These are phyloP conservation scores for Ascochyta fabae DNA, from an alignment of 2,329 filamentous ascomycete species.

Conservation along the genomic window DNA sequence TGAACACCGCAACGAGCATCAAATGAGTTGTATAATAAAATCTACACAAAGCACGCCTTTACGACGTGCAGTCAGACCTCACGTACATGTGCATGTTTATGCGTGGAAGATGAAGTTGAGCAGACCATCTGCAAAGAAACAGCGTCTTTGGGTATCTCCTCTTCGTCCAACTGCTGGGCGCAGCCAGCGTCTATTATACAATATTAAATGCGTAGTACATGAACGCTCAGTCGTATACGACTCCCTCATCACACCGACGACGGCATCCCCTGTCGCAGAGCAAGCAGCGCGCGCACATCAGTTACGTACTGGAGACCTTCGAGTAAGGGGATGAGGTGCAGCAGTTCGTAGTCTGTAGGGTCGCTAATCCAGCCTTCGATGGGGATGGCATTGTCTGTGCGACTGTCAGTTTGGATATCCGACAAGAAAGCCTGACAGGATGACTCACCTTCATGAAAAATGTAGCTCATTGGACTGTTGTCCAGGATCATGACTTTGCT, in stretches of 20 bases:
- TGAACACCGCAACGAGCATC: slow-evolving; percentile 37
- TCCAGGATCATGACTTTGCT: slow-evolving; percentile 99
- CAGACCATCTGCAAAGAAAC: slow-evolving; percentile 2
- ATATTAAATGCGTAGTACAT: slow-evolving; percentile 18
- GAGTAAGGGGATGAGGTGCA: slow-evolving; percentile 89
- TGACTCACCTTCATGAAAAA: slow-evolving; percentile 80
- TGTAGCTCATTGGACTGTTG: slow-evolving; percentile 97
- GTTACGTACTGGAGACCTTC: slow-evolving; percentile 97
- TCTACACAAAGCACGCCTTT: not conserved
- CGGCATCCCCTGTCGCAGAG: slow-evolving; percentile 81
- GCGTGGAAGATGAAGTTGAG: not conserved
- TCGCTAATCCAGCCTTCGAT: slow-evolving; percentile 99
- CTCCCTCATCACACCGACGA: slow-evolving; percentile 29
- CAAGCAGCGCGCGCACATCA: slow-evolving; percentile 89
- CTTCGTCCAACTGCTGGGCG: slow-evolving; percentile 13
- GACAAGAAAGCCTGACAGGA: slow-evolving; percentile 57
- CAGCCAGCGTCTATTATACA: slow-evolving; percentile 19
- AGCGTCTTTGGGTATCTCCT: slow-evolving; percentile 20
- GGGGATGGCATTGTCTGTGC: slow-evolving; percentile 92
- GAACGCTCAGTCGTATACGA: slow-evolving; percentile 11
- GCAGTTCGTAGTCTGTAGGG: slow-evolving; percentile 92
- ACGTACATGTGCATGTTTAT: not conserved
- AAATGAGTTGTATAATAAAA: slow-evolving; percentile 23
- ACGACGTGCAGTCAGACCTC: not conserved
- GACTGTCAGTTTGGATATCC: not conserved